Evolutionary conservation across 139 green algal species (phyloP).

Genomic region (Chlorella sorokiniana): DNA sequence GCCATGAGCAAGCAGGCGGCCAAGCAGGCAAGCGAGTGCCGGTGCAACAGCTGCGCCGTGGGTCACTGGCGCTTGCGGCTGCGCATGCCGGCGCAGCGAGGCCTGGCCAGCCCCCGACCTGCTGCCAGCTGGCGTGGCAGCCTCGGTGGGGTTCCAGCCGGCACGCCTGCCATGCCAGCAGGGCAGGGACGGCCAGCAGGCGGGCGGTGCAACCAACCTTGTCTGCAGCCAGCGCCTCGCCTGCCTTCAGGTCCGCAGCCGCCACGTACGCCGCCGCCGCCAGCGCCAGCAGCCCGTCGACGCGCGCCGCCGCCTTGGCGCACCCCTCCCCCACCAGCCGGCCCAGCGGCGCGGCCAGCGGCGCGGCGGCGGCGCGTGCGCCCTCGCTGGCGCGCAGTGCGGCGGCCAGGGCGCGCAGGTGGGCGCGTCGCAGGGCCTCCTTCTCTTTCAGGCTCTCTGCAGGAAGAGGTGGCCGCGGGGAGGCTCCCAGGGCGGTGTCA

Average conservation of each 20-base stretch:
- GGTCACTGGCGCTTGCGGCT: too few relatives aligned
- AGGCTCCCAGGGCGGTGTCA: not conserved
- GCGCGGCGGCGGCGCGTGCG: not conserved
- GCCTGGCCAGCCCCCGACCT: not conserved
- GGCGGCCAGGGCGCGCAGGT: constrained; percentile 33
- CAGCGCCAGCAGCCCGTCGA: constrained; percentile 50
- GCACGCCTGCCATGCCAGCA: too few relatives aligned
- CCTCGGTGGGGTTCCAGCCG: too few relatives aligned
- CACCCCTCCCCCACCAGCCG: constrained; percentile 54
- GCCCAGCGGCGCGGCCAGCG: constrained; percentile 34
- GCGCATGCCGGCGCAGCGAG: not conserved
- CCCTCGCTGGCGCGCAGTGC: constrained; percentile 8
- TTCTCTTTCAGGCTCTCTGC: constrained; percentile 54
- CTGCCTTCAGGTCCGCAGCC: constrained; percentile 29
- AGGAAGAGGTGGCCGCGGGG: not conserved
- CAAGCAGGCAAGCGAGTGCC: too few relatives aligned
- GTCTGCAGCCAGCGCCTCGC: constrained; percentile 43
- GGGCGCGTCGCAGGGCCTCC: constrained; percentile 39
- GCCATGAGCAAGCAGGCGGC: too few relatives aligned
- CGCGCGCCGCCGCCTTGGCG: constrained; percentile 54
- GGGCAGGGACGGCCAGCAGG: too few relatives aligned
- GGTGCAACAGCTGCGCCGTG: too few relatives aligned
- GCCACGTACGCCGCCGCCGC: constrained; percentile 47
- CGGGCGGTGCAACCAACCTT: constrained; percentile 17
- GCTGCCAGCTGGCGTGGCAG: too few relatives aligned